Evolutionary conservation across 2,329 filamentous ascomycete genomes (phyloP).

Genomic region (Aspergillus hiratsukae): DNA sequence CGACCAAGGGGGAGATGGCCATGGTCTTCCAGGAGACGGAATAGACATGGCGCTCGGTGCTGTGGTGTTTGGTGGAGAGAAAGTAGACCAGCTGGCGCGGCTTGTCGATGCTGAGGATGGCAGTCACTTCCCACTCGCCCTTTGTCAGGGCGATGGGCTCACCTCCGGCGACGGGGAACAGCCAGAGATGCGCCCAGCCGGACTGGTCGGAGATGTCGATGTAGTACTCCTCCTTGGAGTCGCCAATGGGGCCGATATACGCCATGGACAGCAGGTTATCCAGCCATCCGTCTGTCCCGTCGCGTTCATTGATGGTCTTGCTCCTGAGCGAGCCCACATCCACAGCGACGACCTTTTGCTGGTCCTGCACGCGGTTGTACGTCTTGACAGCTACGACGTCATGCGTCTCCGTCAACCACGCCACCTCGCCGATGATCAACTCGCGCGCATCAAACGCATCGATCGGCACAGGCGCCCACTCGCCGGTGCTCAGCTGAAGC

Average conservation of each 20-base stretch:
- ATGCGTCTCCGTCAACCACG: constrained; percentile 62
- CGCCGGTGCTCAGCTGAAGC: constrained; percentile 48
- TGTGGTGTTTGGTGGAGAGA: constrained; percentile 60
- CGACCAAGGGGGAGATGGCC: constrained; percentile 56
- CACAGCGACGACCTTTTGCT: constrained; percentile 59
- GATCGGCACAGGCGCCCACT: constrained; percentile 47
- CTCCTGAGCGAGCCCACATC: constrained; percentile 48
- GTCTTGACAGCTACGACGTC: constrained; percentile 60
- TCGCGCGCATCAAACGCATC: constrained; percentile 58
- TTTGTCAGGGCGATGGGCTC: constrained; percentile 55
- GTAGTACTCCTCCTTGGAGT: constrained; percentile 49
- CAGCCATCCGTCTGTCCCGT: constrained; percentile 59
- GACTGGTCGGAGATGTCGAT: constrained; percentile 63
- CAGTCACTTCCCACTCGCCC: constrained; percentile 62
- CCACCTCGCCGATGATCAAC: constrained; percentile 62
- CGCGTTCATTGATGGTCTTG: constrained; percentile 51
- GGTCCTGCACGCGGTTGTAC: constrained; percentile 65
- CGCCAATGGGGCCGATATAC: constrained; percentile 41
- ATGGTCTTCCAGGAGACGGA: constrained; percentile 55
- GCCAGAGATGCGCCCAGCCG: constrained; percentile 63
- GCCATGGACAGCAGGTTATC: constrained; percentile 47
- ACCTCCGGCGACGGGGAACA: constrained; percentile 56
- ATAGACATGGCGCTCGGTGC: constrained; percentile 64
- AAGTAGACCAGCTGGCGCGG: constrained; percentile 58
- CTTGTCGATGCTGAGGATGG: constrained; percentile 57